Evolutionary conservation across 257 asterid genomes (phyloP).

Genomic region (Galeopsis tetrahit): DNA sequence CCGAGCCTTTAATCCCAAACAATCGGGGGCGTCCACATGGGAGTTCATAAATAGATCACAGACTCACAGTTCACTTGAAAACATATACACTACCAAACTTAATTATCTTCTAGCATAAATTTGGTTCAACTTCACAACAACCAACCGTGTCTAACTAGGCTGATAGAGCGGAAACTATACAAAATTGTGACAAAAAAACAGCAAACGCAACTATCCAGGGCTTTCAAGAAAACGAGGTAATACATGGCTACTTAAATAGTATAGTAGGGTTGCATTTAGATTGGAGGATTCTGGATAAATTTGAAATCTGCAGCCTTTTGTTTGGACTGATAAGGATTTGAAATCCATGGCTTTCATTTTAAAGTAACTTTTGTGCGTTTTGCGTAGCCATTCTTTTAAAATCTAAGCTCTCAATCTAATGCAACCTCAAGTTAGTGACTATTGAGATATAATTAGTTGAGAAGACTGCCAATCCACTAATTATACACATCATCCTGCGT

Average conservation of each 20-base stretch:
- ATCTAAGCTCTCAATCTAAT: not conserved
- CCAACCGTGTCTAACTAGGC: not conserved
- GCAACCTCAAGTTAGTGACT: not conserved
- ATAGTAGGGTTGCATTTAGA: not conserved
- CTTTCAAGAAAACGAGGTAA: constrained; percentile 4
- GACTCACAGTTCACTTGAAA: not conserved
- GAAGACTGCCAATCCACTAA: not conserved
- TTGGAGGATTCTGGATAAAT: not conserved
- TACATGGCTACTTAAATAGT: not conserved
- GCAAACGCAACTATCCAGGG: not conserved
- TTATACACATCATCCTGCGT: not conserved
- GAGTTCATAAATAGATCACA: too few relatives aligned
- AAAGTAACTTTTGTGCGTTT: not conserved
- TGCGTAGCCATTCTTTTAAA: not conserved
- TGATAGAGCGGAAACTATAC: not conserved
- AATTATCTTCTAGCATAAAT: not conserved
- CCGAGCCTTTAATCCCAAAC: too few relatives aligned
- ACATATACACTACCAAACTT: not conserved
- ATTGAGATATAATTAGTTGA: not conserved
- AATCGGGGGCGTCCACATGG: too few relatives aligned
- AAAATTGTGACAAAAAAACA: not conserved
- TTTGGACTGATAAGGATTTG: not conserved
- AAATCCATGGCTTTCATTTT: not conserved
- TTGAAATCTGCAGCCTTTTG: not conserved
- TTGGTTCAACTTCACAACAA: not conserved